These are phyloP conservation scores for Xylariomycetidae sp. DNA, from an alignment of 2,329 filamentous ascomycete species.

Conservation along the genomic window DNA sequence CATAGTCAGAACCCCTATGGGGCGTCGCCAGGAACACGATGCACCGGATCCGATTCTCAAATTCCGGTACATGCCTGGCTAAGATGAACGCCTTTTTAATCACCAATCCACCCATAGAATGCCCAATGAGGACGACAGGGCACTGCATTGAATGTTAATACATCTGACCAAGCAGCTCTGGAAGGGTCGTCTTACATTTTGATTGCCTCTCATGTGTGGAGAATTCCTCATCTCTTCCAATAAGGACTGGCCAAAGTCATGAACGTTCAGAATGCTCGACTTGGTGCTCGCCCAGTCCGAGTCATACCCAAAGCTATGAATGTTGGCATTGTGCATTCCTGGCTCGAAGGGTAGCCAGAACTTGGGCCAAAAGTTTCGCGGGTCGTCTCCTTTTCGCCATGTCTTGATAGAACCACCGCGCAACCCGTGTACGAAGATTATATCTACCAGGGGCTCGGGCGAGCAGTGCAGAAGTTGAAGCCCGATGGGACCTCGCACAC, in stretches of 20 bases:
- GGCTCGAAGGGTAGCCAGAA: slow-evolving; percentile 32
- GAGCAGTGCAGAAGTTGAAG: slow-evolving; percentile 22
- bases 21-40: slow-evolving; percentile 33
- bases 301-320: slow-evolving; percentile 29
- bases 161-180: too few relatives aligned
- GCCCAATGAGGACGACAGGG: slow-evolving; percentile 23
- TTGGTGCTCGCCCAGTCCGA: slow-evolving; percentile 20
- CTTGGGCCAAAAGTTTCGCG: slow-evolving; percentile 34
- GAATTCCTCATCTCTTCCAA: slow-evolving; percentile 23
- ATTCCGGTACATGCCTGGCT: slow-evolving; percentile 12
- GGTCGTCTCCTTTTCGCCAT: slow-evolving; percentile 32
- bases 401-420: slow-evolving; percentile 35
- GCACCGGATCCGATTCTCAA: slow-evolving; percentile 16
- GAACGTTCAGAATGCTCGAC: slow-evolving; percentile 18
- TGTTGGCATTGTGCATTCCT: slow-evolving; percentile 21
- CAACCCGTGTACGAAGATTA: slow-evolving; percentile 39
- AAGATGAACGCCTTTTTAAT: slow-evolving; percentile 29
- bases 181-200: too few relatives aligned
- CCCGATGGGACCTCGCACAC: slow-evolving; percentile 20
- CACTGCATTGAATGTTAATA: slow-evolving; percentile 6
- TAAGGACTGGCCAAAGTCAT: slow-evolving; percentile 26
- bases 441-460: slow-evolving; percentile 28
- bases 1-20: slow-evolving; percentile 28
- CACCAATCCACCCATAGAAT: slow-evolving; percentile 28
- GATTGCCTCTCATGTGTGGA: slow-evolving; percentile 10